Evolutionary conservation across 306 rosid species (phyloP).

Genomic region (Erythrophleum fordii): DNA sequence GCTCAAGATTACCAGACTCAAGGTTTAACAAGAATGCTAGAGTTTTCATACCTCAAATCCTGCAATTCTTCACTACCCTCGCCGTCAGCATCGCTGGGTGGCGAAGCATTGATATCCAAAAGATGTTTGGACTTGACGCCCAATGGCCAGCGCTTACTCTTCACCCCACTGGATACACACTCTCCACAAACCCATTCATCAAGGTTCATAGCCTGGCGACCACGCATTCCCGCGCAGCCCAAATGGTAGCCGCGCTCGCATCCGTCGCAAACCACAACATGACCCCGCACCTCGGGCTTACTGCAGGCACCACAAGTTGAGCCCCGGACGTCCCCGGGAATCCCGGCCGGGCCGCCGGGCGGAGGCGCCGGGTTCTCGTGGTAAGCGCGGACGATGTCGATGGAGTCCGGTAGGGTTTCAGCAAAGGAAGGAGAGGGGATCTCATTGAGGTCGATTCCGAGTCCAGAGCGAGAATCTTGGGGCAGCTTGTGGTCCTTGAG

Average conservation of each 20-base stretch:
- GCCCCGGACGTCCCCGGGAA: conserved; percentile 49
- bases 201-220: conserved; percentile 49
- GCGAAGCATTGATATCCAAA: conserved; percentile 91
- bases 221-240: conserved; percentile 77
- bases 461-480: conserved; percentile 64
- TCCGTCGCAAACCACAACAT: conserved; percentile 87
- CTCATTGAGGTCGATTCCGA: conserved; percentile 96
- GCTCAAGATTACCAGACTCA: neutral
- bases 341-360: conserved; percentile 66
- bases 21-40: conserved; percentile 14
- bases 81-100: conserved; percentile 79
- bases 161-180: conserved; percentile 63
- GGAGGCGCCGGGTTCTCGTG: conserved; percentile 88
- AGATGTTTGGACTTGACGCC: conserved; percentile 89
- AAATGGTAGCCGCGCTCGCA: conserved; percentile 91
- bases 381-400: conserved; percentile 78
- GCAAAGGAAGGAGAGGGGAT: conserved; percentile 81
- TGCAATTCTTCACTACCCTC: conserved; percentile 54
- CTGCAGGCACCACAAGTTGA: conserved; percentile 60
- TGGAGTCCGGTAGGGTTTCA: conserved; percentile 77
- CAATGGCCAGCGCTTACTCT: conserved; percentile 94
- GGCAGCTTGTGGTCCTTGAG: conserved; percentile 45
- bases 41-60: conserved; percentile 65
- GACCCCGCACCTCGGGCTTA: conserved; percentile 54
- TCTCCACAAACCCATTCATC: conserved; percentile 93